phyloP scores from a whole-genome alignment of 1,284 basidiomycete species.

The Trichosporon ovoides region DNA sequence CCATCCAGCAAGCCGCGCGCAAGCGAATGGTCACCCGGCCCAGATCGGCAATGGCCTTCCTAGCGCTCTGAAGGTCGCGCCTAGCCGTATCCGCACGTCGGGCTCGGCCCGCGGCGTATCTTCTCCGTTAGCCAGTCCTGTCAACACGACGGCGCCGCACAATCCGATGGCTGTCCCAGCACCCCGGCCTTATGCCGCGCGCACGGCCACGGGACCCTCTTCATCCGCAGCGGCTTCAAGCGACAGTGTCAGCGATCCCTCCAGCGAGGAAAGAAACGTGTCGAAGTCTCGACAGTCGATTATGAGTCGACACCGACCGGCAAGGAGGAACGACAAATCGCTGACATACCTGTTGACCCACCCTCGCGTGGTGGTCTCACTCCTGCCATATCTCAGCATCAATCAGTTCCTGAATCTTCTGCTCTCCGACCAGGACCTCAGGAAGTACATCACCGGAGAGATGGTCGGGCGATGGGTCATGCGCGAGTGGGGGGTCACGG shows the following conservation, averaged over 20 bases:
- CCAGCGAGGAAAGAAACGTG: neutral
- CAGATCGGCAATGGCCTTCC: conserved; percentile 13
- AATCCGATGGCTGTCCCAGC: neutral
- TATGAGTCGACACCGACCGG: neutral
- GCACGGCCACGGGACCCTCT: neutral
- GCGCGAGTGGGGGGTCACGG: conserved; percentile 40
- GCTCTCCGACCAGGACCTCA: conserved; percentile 31
- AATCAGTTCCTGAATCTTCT: conserved; percentile 45
- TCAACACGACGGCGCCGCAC: neutral
- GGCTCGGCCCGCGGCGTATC: conserved; percentile 13
- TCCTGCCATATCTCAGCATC: conserved; percentile 40
- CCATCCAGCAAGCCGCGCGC: neutral
- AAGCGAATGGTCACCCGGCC: neutral
- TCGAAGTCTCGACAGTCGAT: neutral
- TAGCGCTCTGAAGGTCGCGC: neutral
- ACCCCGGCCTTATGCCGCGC: neutral
- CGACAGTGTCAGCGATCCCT: neutral
- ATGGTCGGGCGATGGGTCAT: conserved; percentile 46
- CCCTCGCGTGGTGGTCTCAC: conserved; percentile 32
- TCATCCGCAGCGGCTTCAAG: neutral
- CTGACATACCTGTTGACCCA: conserved; percentile 25
- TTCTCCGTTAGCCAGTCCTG: conserved; percentile 25
- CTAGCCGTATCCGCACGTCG: neutral
- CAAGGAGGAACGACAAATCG: conserved; percentile 7
- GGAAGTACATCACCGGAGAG: conserved; percentile 42